These are phyloP conservation scores for Phytophthora lateralis DNA, from an alignment of 352 stramenopile genomes.

Conservation along the genomic window DNA sequence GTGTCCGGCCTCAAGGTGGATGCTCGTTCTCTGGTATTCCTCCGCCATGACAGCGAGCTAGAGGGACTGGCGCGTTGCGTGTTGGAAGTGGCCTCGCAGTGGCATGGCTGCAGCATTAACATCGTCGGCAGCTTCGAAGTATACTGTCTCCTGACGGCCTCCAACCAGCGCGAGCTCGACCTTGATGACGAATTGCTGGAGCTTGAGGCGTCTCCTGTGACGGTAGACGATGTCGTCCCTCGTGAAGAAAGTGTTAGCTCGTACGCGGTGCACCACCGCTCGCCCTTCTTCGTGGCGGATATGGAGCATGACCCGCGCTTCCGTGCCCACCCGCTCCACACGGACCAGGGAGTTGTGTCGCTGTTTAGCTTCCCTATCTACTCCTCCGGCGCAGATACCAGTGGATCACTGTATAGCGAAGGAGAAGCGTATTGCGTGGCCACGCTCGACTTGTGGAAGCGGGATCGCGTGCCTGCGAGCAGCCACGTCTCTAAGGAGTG, in stretches of 20 bases:
- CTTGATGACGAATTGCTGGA: constrained; percentile 37
- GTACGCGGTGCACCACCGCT: constrained; percentile 70
- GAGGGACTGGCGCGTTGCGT: constrained; percentile 56
- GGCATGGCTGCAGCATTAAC: constrained; percentile 76
- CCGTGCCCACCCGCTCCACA: constrained; percentile 66
- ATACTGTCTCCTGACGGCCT: constrained; percentile 69
- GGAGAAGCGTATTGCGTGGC: constrained; percentile 53
- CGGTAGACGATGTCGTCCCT: constrained; percentile 59
- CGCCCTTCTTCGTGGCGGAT: constrained; percentile 71
- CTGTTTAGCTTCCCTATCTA: constrained; percentile 80
- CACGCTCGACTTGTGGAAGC: constrained; percentile 73
- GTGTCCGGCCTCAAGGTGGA: constrained; percentile 61
- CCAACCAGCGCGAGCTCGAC: constrained; percentile 33
- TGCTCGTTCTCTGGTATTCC: constrained; percentile 57
- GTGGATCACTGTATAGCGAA: constrained; percentile 3
- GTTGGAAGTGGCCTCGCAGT: constrained; percentile 62
- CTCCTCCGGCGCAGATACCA: constrained; percentile 31
- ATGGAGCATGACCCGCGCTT: constrained; percentile 68
- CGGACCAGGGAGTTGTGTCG: constrained; percentile 60
- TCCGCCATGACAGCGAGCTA: constrained; percentile 59
- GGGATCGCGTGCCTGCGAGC: constrained; percentile 52
- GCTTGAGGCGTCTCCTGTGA: constrained; percentile 41
- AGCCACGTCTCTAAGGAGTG: constrained; percentile 72
- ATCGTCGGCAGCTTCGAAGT: constrained; percentile 61
- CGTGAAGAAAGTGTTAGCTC: constrained; percentile 72